Conservation (phyloP, 352 stramenopile species). For the Elongisporangium prolatum region DNA sequence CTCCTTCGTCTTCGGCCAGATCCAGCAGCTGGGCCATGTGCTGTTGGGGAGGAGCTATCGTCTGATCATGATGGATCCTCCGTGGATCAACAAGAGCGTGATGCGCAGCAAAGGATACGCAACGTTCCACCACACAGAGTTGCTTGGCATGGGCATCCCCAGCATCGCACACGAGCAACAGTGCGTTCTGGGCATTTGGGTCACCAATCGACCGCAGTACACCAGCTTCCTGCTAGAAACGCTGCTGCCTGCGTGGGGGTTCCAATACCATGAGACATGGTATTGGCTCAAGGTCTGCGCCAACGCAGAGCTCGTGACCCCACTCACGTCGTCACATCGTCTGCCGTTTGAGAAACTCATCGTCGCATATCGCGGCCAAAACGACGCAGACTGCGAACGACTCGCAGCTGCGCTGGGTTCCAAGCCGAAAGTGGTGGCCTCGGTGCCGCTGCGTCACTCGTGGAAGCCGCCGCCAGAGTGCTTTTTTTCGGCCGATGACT, state of each 20-base stretch:
- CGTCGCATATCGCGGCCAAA: slow-evolving; percentile 39
- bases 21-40: slow-evolving; percentile 9
- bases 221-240: slow-evolving; percentile 49
- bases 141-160: slow-evolving; percentile 39
- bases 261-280: slow-evolving; percentile 54
- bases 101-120: slow-evolving; percentile 42
- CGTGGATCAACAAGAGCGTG: slow-evolving; percentile 80
- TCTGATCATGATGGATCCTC: slow-evolving; percentile 65
- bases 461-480: slow-evolving; percentile 69
- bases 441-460: slow-evolving; percentile 67
- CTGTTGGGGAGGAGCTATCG: slow-evolving; percentile 13
- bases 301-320: slow-evolving; percentile 51
- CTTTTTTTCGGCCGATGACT: slow-evolving; percentile 30
- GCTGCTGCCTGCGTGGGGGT: slow-evolving; percentile 54
- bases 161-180: slow-evolving; percentile 23
- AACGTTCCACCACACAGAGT: slow-evolving; percentile 54
- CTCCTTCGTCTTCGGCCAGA: slow-evolving; percentile 21
- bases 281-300: slow-evolving; percentile 72
- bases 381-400: slow-evolving; percentile 2
- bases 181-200: slow-evolving; percentile 67
- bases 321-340: slow-evolving; percentile 53
- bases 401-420: slow-evolving; percentile 27
- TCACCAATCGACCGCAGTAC: slow-evolving; percentile 66
- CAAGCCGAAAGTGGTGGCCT: slow-evolving; percentile 39
- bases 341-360: slow-evolving; percentile 65